Conservation (phyloP, 2,329 filamentous ascomycete species). For the Hymenoscyphus infarciens region DNA sequence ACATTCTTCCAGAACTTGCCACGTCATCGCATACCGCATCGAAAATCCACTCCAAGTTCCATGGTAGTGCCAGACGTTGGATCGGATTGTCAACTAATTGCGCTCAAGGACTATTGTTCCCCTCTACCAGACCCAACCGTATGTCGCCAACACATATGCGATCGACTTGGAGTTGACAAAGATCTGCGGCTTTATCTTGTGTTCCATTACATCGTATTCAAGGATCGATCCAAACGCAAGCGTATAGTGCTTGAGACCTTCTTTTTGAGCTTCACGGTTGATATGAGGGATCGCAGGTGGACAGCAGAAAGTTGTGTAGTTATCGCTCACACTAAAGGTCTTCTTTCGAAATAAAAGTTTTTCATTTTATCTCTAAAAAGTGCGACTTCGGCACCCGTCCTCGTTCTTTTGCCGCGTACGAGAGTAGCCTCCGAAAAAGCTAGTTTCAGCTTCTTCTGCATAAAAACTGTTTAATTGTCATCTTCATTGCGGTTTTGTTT, state of each 20-base stretch:
- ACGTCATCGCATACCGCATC: too few relatives aligned
- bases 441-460: background rate
- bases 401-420: too few relatives aligned
- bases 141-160: background rate
- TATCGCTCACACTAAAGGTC: background rate
- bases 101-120: background rate
- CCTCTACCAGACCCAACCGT: background rate
- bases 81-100: slow-evolving; percentile 17
- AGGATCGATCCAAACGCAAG: background rate
- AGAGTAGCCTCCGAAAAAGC: too few relatives aligned
- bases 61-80: background rate
- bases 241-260: background rate
- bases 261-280: background rate
- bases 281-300: background rate
- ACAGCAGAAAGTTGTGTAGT: background rate
- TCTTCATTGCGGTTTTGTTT: background rate
- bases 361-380: too few relatives aligned
- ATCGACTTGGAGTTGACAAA: background rate
- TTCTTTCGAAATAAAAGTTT: background rate
- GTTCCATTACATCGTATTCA: background rate
- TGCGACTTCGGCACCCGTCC: too few relatives aligned
- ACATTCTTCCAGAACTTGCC: background rate
- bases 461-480: background rate
- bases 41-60: background rate
- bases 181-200: background rate